A percentile compares a stretch with the other conserved stretches of the same genome.
These are phyloP conservation scores for Aureobasidium pullulans DNA, from an alignment of 2,329 filamentous ascomycete genomes.

Conservation along the genomic window DNA sequence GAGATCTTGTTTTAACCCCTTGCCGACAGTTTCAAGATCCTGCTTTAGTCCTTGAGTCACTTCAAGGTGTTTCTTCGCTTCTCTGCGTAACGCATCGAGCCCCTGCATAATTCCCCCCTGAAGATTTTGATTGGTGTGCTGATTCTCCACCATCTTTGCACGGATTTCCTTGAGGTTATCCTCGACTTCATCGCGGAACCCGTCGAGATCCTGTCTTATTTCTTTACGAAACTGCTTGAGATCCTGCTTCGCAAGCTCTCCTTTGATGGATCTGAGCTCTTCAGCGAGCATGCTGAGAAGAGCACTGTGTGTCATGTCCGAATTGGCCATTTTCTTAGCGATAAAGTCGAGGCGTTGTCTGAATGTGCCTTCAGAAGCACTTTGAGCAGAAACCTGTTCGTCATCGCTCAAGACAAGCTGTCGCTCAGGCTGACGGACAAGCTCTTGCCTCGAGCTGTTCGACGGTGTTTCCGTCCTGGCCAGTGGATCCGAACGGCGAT, in stretches of 20 bases:
- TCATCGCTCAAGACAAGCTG: not conserved
- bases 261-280: not conserved
- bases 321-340: not conserved
- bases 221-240: not conserved
- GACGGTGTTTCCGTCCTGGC: no score
- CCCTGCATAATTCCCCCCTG: no score
- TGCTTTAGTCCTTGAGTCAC: not conserved
- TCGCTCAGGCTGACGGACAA: not conserved
- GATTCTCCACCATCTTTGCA: not conserved
- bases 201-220: not conserved
- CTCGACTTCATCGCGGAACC: not conserved
- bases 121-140: no score
- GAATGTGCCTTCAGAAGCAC: not conserved
- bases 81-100: no score
- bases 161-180: not conserved
- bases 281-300: not conserved
- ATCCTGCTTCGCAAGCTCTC: not conserved
- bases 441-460: no score
- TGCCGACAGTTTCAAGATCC: not conserved
- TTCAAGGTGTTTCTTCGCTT: no score
- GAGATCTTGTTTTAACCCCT: not conserved
- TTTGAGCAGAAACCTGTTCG: not conserved
- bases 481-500: no score
- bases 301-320: not conserved
- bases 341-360: not conserved